These are phyloP conservation scores for Sphenostylis stenocarpa DNA, from an alignment of 306 rosid species.

Conservation along the genomic window DNA sequence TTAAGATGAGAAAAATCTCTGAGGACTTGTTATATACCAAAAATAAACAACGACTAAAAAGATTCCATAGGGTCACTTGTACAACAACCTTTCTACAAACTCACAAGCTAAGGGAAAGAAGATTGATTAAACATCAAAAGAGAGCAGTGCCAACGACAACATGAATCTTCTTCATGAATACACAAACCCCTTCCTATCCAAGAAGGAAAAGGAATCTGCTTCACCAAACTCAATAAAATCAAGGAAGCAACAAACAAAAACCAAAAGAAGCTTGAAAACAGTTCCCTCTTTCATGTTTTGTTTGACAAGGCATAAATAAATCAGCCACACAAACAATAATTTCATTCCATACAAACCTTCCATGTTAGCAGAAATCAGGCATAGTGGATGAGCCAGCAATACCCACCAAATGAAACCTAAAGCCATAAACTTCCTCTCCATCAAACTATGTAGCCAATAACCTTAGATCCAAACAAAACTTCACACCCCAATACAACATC, in stretches of 20 bases:
- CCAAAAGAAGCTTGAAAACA: neutral
- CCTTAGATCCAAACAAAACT: constrained; percentile 81
- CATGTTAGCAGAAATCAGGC: constrained; percentile 89
- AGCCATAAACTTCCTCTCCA: constrained; percentile 63
- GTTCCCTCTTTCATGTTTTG: neutral
- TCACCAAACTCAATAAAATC: neutral
- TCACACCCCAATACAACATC: constrained; percentile 55
- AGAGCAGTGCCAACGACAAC: neutral
- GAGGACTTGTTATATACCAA: neutral
- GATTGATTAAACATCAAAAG: constrained; percentile 6
- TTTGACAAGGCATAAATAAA: constrained; percentile 15
- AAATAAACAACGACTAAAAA: neutral
- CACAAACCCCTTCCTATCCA: neutral
- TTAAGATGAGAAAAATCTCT: constrained; percentile 14
- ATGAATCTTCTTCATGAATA: neutral
- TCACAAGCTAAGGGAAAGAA: neutral
- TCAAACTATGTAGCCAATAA: constrained; percentile 53
- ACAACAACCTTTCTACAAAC: constrained; percentile 6
- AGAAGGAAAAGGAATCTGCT: constrained; percentile 26
- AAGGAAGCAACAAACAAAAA: constrained; percentile 14
- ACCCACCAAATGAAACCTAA: constrained; percentile 53
- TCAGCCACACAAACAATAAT: constrained; percentile 7
- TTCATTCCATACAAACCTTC: constrained; percentile 64
- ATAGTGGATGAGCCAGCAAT: constrained; percentile 62
- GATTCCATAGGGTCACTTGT: constrained; percentile 21